Percentiles rank a stretch among this genome's conserved stretches.
These are phyloP conservation scores for Pseudogymnoascus pannorum DNA, from an alignment of 2,329 filamentous ascomycete species.

Conservation along the genomic window DNA sequence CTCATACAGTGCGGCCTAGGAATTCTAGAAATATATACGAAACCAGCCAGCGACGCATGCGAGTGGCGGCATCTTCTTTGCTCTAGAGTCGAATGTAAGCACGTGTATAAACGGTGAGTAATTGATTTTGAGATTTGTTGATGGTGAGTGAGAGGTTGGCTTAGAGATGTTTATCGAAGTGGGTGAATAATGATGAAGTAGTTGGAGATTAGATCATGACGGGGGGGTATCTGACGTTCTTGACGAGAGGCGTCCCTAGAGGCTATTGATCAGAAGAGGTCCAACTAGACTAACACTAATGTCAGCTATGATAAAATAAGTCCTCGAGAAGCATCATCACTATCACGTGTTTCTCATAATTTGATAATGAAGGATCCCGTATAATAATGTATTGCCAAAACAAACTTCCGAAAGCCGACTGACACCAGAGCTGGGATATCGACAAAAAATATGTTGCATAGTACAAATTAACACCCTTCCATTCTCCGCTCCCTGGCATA, in stretches of 20 bases:
- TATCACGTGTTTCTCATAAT: neutral
- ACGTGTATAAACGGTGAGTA: conserved; percentile 1
- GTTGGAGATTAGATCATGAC: neutral
- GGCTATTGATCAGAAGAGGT: neutral
- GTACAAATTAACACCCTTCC: conserved; percentile 4
- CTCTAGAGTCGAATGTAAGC: neutral
- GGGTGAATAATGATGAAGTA: neutral
- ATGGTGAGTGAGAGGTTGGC: neutral
- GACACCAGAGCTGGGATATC: conserved; percentile 4
- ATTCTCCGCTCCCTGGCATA: conserved; percentile 4
- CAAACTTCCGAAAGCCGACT: neutral
- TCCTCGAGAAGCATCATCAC: neutral
- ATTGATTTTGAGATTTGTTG: neutral
- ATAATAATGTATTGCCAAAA: conserved; percentile 8
- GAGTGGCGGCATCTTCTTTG: neutral
- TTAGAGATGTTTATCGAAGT: neutral
- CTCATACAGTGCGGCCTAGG: neutral
- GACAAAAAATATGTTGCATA: conserved; percentile 6
- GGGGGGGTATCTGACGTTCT: neutral
- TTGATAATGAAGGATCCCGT: neutral
- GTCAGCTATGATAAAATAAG: conserved; percentile 1
- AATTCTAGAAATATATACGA: neutral
- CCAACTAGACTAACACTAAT: neutral
- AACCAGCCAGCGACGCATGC: neutral
- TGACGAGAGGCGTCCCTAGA: neutral